Percentiles rank a stretch among this genome's conserved stretches.
phyloP scores from a whole-genome alignment of 352 stramenopile species.

The Phytophthora quininea region DNA sequence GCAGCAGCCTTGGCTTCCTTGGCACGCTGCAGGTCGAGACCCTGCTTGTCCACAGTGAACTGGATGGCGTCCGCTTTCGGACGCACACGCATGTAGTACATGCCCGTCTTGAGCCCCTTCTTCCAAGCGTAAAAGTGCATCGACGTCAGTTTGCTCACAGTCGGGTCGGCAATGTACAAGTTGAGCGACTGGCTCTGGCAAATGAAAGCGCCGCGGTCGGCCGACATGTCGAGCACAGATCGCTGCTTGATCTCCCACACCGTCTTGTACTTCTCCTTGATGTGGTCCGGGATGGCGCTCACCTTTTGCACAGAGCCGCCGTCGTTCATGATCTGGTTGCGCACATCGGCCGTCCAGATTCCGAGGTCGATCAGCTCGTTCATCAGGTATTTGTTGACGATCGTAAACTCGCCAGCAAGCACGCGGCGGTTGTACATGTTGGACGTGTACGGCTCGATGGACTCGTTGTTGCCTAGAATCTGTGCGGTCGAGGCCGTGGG shows the following conservation, averaged over 20 bases:
- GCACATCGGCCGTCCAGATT: constrained; percentile 97
- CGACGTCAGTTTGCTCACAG: constrained; percentile 97
- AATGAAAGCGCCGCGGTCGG: constrained; percentile 98
- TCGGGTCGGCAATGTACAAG: constrained; percentile 99
- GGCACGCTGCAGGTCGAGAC: constrained; percentile 55
- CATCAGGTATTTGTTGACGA: constrained; percentile 99
- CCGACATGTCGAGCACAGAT: constrained; percentile 97
- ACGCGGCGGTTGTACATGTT: constrained; percentile 99
- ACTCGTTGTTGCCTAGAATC: constrained; percentile 99
- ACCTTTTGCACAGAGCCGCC: constrained; percentile 96
- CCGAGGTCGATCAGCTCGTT: constrained; percentile 95
- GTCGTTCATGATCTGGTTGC: constrained; percentile 99
- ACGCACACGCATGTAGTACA: constrained; percentile 99
- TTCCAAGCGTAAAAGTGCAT: constrained; percentile 99
- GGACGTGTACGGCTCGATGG: constrained; percentile 98
- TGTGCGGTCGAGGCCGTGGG: constrained; percentile 99
- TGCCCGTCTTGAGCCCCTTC: constrained; percentile 99
- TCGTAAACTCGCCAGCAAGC: constrained; percentile 98
- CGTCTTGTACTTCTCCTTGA: constrained; percentile 99
- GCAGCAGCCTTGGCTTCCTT: constrained; percentile 24
- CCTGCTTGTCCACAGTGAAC: constrained; percentile 99
- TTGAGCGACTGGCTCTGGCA: constrained; percentile 98
- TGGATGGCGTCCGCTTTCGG: constrained; percentile 99
- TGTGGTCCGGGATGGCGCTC: constrained; percentile 68
- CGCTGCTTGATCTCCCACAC: constrained; percentile 99